Conservation (phyloP, 805 yeast genomes). For the Metschnikowia arizonensis region DNA sequence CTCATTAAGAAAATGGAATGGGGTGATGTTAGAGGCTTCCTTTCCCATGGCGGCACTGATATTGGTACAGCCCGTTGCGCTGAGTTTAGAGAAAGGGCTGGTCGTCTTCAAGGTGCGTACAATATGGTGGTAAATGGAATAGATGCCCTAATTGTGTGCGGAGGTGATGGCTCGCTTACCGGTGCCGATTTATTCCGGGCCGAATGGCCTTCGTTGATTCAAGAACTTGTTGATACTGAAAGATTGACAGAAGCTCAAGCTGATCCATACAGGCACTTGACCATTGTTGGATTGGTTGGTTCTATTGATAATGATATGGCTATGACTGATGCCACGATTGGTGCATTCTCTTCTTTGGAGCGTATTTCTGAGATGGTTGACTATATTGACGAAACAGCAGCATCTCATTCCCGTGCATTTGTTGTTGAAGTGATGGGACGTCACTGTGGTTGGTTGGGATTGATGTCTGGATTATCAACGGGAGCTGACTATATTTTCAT, state of each 20-base stretch:
- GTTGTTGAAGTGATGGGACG: conserved; percentile 99
- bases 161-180: conserved; percentile 97
- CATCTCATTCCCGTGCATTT: conserved; percentile 95
- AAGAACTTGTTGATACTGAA: conserved; percentile 59
- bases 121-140: conserved; percentile 84
- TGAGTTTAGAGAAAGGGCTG: conserved; percentile 80
- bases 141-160: conserved; percentile 93
- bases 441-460: conserved; percentile 98
- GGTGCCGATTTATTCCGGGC: conserved; percentile 93
- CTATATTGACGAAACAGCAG: conserved; percentile 95
- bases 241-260: conserved; percentile 56
- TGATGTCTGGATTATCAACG: conserved; percentile 96
- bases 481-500: conserved; percentile 92
- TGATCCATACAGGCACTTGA: conserved; percentile 63
- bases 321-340: conserved; percentile 92
- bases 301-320: conserved; percentile 99
- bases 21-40: conserved; percentile 94
- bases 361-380: conserved; percentile 93
- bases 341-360: conserved; percentile 90
- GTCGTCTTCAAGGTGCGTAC: conserved; percentile 78
- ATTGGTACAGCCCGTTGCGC: conserved; percentile 95
- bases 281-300: conserved; percentile 92
- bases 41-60: conserved; percentile 88
- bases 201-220: conserved; percentile 89
- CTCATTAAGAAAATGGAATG: conserved; percentile 73